Percentiles rank a stretch among this genome's conserved stretches.
These are phyloP conservation scores for Exophiala aquamarina DNA, from an alignment of 2,329 filamentous ascomycete genomes.

Conservation along the genomic window DNA sequence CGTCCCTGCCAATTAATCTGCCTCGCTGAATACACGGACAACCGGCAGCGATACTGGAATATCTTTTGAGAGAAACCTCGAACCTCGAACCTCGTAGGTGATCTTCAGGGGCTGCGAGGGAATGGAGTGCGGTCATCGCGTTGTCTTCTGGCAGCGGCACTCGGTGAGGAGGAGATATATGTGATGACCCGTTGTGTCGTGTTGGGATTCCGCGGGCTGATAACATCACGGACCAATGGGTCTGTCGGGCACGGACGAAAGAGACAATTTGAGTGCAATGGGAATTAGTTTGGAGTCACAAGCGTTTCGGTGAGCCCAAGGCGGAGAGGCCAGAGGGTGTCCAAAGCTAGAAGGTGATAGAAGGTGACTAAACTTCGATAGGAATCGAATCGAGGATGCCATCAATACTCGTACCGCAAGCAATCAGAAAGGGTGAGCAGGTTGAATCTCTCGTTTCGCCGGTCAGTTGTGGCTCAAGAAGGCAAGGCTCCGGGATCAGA, in stretches of 20 bases:
- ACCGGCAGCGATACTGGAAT: no score
- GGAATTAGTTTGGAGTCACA: conserved; percentile 16
- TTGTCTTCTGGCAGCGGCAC: conserved; percentile 50
- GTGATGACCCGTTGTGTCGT: conserved; percentile 51
- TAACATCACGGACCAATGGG: conserved; percentile 52
- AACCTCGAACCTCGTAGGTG: conserved; percentile 36
- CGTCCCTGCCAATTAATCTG: no score
- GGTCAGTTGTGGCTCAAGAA: no score
- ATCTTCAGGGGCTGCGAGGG: conserved; percentile 37
- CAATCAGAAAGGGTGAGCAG: conserved; percentile 37
- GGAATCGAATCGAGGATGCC: conserved; percentile 51
- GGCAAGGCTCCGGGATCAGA: no score
- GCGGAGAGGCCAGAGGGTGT: conserved; percentile 46
- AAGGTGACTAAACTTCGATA: conserved; percentile 39
- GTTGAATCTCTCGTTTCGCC: conserved; percentile 45
- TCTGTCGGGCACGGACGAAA: no score
- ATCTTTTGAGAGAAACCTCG: no score
- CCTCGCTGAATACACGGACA: no score
- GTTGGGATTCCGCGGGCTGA: conserved; percentile 51
- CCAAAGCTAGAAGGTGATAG: no score
- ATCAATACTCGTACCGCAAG: conserved; percentile 42
- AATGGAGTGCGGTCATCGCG: conserved; percentile 45
- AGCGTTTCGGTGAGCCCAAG: conserved; percentile 31
- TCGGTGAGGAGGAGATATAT: conserved; percentile 51
- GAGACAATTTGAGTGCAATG: no score